Evolutionary conservation across 1,284 basidiomycete genomes (phyloP), one percentile per base, ranked within the genome.

Genomic region (Grifola frondosa): DNA sequence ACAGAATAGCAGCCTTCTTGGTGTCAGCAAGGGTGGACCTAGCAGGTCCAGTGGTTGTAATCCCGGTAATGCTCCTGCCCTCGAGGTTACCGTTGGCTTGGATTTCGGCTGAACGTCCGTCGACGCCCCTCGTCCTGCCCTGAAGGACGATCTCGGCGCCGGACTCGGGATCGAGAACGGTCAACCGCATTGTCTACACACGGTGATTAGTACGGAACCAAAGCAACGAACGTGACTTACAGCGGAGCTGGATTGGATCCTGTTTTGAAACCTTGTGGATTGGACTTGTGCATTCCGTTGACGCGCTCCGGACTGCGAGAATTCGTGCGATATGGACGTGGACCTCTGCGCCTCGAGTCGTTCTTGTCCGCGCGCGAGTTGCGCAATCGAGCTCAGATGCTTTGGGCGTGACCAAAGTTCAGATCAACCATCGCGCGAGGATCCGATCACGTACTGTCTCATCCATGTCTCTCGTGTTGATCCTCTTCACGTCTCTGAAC

Each of bases 11-110:
- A 1, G 69, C 68, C 23, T 74, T 69, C 37, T 71, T 64, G 6
- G 58, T 56, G 44, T 83, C 80, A 24, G 81, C 79, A 16, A 50
- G 53, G 5, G 82, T 84, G 7, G 73, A 74, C 19, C 65, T 70
- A 30, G 75, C 79, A 28, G 66, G 69, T 1, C 80, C 82, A 47
- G 68, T 61, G 3, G 79, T 68, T 15, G 59, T 45, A 22, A 68
- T 47, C 15, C 51, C 37, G 0, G 30, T 38, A 36, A 67, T 52
- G 1, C 15, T 24, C 35, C 63, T 62, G 4, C 53, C 60, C 22
- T 57, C 54, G 8, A 67, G 45, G 24, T 42, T 52, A n/a, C 21
- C 46, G 0, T 30, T 37, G 5, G 55, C 38, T 10, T 52, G 40
- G 42, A 67, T 36, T 7, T 6, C 26, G 8, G 59, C 57, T 6